Evolutionary conservation across 2,329 filamentous ascomycete species (phyloP).

Genomic region (Helminthosporium solani): DNA sequence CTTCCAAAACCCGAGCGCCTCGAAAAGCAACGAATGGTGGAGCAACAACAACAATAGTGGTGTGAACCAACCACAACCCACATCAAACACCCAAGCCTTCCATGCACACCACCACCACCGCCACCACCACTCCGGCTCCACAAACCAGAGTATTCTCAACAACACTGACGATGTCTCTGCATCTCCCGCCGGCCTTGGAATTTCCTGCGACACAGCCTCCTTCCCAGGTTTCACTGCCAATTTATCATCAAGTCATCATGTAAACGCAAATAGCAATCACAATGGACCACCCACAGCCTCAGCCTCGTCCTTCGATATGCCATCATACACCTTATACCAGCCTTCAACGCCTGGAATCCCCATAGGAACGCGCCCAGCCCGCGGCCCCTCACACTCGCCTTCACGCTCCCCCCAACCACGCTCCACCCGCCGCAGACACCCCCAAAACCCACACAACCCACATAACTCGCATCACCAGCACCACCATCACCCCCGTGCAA

Average conservation of each 20-base stretch:
- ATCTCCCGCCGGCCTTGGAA: slow-evolving; percentile 31
- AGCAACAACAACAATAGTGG: slow-evolving; percentile 32
- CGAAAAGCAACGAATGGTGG: slow-evolving; percentile 27
- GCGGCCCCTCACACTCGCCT: slow-evolving; percentile 22
- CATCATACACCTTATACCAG: slow-evolving; percentile 15
- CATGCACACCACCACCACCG: slow-evolving; percentile 14
- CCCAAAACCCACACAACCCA: slow-evolving; percentile 6
- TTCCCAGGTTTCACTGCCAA: slow-evolving; percentile 22
- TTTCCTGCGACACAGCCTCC: slow-evolving; percentile 28
- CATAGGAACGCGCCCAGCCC: slow-evolving; percentile 16
- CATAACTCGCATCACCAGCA: slow-evolving; percentile 1
- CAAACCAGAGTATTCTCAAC: slow-evolving; percentile 16
- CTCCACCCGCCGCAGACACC: slow-evolving; percentile 28
- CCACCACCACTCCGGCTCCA: slow-evolving; percentile 20
- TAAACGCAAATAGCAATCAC: neutral
- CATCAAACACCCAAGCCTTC: neutral
- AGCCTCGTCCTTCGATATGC: slow-evolving; percentile 23
- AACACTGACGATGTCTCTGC: slow-evolving; percentile 1
- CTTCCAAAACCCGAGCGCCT: slow-evolving; percentile 12
- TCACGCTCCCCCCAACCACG: slow-evolving; percentile 26
- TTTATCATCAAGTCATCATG: slow-evolving; percentile 5
- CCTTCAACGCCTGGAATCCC: slow-evolving; percentile 16
- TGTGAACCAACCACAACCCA: slow-evolving; percentile 13
- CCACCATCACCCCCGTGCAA: slow-evolving; percentile 1
- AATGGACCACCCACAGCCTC: slow-evolving; percentile 1